Evolutionary conservation across 2,329 filamentous ascomycete species (phyloP), one percentile per base, ranked within the genome.

Genomic region (Alternaria sp.): DNA sequence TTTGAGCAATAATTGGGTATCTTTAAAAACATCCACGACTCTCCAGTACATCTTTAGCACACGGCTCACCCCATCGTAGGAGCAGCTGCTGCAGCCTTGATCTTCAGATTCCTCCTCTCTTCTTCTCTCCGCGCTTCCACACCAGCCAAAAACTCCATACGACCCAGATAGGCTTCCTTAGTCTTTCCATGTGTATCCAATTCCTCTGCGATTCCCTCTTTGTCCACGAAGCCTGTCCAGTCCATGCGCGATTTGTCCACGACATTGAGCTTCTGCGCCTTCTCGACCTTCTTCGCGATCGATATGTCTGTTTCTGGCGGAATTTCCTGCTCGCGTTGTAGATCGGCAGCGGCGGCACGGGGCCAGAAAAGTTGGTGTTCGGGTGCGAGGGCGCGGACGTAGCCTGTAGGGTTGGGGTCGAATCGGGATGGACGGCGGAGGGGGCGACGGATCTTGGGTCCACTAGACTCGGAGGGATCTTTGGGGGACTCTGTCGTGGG

Each of bases 231-330:
- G 11, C 85, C 84, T 19, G 86, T 87, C 88, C 88, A 90, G 69
- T 90, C 88, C 71, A 90, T 80, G 57, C 87, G 84, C 28, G 86
- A 89, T 77, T 90, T 90, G 77, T 89, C 87, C 54, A 90, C 87
- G 0, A 88, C 89, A 68, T 89, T 90, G 79, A 90, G 85, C 72
- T 89, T 90, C 61, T 86, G 85, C 21, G 71, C 85, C 80, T 79
- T 84, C 70, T 73, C 81, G 65, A 64, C 64, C 25, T 67, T 70
- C 19, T 68, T 69, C 5, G 63, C 58, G 17, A 60, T 65, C 8
- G 62, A 61, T 11, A 57, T 56, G 15, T 70, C 69, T 5, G 65
- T 32, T 4, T 66, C 59, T 0, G 76, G 56, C 61, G 71, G 54
- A 40, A 69, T 64, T 54, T 68, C 67, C 40, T 71, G 69, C 11